Evolutionary conservation across 192 early-diverging fungal genomes (phyloP), one percentile per base, ranked within the genome.

Genomic region (Mortierella antarctica): DNA sequence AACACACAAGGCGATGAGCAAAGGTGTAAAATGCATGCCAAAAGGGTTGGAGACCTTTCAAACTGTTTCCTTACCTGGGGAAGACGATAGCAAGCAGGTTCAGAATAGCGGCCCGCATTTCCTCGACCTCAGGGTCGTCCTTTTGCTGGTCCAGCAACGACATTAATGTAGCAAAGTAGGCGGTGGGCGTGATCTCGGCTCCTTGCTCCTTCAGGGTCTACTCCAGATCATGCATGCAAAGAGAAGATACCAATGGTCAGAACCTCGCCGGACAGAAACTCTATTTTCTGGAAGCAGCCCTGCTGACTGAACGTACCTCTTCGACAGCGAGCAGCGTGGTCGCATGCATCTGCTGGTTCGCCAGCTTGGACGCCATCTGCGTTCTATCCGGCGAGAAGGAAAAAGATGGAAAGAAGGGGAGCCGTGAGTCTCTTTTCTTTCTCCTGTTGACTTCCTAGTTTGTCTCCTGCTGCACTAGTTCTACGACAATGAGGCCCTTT

Each of bases 111-210:
- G 90, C 86, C 39, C 75, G 59, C 70, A 80, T 71, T 12, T 84
- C 76, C 49, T 84, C 72, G 46, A 59, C 83, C 15, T 84, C 69
- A 53, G 84, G 83, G 46, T 78, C 70, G 68, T 66, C 61, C 57
- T 70, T 85, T 74, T 76, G 89, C 74, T 68, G 86, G 64, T 74
- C 86, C 62, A 86, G 73, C 48, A 86, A 88, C n/a, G 83, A 88
- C 83, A 85, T 85, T 76, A 98, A 84, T 23, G 94, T 91, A 15
- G 92, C 95, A 91, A 97, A 97, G 82, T 98, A 98, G 23, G 95
- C 93, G 39, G 93, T 87, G 6, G 97, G 93, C 44, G 87, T 89
- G 44, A 90, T 84, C 41, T 85, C 65, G 15, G 86, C 87, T 47
- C 86, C 75, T 74, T 96, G 91, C 76, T 98, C 97, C 21, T 78